Evolutionary conservation across 495 filamentous ascomycete species (phyloP), one percentile per base, ranked within the genome.

Genomic region (Tuber melanosporum): DNA sequence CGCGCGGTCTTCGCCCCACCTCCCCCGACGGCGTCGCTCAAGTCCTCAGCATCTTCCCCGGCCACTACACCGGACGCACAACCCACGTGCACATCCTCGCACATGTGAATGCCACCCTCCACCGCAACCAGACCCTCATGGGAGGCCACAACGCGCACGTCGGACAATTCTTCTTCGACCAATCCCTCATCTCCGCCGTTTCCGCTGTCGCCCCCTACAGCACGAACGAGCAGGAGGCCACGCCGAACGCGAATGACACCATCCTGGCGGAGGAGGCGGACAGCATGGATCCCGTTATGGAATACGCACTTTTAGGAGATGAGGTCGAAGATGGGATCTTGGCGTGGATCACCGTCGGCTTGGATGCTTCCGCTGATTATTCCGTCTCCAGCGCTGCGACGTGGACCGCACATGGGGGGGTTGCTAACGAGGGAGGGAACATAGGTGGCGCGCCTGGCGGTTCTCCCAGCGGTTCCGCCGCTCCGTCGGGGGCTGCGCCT

Each of bases 91-190:
- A 85, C 80, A 74, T 88, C 72, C 84, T 89, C 72, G 86, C 85
- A 1, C 88, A 89, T 79, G 66, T 84, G 26, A 84, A 87, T 74
- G 86, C 85, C 12, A 85, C 80, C 0, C 62, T 86, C 2, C 75
- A 73, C 85, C n/a, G 73, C 83, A 32, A 91, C 90, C 83, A 85
- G 85, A 79, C 85, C 85, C 77, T 89, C 87, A 85, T 82, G 19
- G 86, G 86, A 46, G 89, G 88, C 5, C 79, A 78, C 43, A 86
- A 89, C 32, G 84, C 87, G 3, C 88, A 91, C 83, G 84, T 91
- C 72, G 89, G 90, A 36, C 89, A 92, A 82, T 71, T 91, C 66
- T 92, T 90, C 88, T 92, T 88, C 79, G 88, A 90, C 83, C 86
- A 90, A 80, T 82, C 85, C 45, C 86, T 91, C 8, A 85, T 87